Base-by-base conservation (phyloP, 2,329 filamentous ascomycete species). In the Aspergillus sp. region DNA sequence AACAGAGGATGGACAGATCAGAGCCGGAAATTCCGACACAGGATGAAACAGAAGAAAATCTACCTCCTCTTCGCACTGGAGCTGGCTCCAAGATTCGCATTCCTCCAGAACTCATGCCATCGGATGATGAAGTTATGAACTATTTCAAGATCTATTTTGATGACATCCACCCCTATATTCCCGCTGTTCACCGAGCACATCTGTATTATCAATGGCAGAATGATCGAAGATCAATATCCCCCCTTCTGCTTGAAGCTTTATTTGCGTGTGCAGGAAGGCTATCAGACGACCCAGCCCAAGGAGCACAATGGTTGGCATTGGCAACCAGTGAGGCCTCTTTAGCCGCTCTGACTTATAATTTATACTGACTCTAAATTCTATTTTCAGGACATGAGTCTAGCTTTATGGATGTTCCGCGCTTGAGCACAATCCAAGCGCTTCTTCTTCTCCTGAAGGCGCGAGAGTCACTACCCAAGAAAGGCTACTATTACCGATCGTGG, bases 401-500 rank as follows among this genome's bases (percentile, higher is more conserved):
- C 50, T 98, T 97, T 73, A 93, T 96, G 84, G 93, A 97, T 68
- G 86, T 93, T 23, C 92, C 93, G 2, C 84, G 93, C 50, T 71
- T 98, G 47, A 97, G 91, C 75, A 98, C 95, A 0, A 86, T 98
- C 9, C 93, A 98, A 75, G 93, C 92, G 3, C 80, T 96, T 60
- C 78, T 97, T 45, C 87, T 98, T 45, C 82, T 97, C 17, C 78
- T 97, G 44, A 98, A 98, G 73, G 95, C 93, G 1, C 85, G 92
- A 62, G 93, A 98, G 74, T 90, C 90, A n/a, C 87, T 90, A 8
- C 93, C 93, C 0, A 96, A 96, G 70, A 87, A 91, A 59, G 95
- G 95, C 1, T 98, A 98, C 71, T 98, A 95, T 74, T 98, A 95
- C 75, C 88, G 93, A 39, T 98, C 95, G 0, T 98, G 95, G 93